Evolutionary conservation across 1,284 basidiomycete species (phyloP), one percentile per base, ranked within the genome.

Genomic region (Leccinum solheimii): DNA sequence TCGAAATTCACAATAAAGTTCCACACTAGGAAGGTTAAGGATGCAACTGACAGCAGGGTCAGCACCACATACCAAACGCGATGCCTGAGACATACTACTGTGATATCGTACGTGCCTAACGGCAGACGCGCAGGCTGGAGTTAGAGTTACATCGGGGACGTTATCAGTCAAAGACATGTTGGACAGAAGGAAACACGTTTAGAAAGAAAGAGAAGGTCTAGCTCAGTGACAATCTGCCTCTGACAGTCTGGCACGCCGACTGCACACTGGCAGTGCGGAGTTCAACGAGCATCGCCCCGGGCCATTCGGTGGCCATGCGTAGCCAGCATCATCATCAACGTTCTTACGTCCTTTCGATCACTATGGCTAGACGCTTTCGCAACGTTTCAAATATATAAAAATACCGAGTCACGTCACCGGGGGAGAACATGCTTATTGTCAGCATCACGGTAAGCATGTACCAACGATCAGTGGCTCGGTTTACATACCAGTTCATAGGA

Each of bases 11-110:
- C 10, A 19, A 64, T 3, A 26, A 14, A 53, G 27, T 68, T 27
- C 69, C 71, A 69, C 40, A 68, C 51, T 14, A 69, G 34, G 32
- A 71, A n/a, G 4, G 58, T 9, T 16, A 69, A 38, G 1, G 58
- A 61, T 30, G 60, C 55, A 3, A 67, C 68, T 70, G 48, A 21
- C 0, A 1, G 13, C 16, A 38, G 19, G 16, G 43, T 70, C 21
- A 68, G 58, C n/a, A 55, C 1, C 16, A 27, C 1, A 40, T 58
- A 19, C 38, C 70, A 61, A 54, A 71, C 68, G 67, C 54, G n/a
- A 43, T 3, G 59, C 65, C 62, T 71, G 53, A 34, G 27, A n/a
- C 48, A 71, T 56, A 72, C 68, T n/a, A 6, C 67, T 57, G 16
- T 69, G 61, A 45, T 58, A 72, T 36, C 43, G 40, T 32, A 69